Evolutionary conservation across 192 early-diverging fungal species (phyloP), one percentile per base, ranked within the genome.

Genomic region (Umbelopsis sp.): DNA sequence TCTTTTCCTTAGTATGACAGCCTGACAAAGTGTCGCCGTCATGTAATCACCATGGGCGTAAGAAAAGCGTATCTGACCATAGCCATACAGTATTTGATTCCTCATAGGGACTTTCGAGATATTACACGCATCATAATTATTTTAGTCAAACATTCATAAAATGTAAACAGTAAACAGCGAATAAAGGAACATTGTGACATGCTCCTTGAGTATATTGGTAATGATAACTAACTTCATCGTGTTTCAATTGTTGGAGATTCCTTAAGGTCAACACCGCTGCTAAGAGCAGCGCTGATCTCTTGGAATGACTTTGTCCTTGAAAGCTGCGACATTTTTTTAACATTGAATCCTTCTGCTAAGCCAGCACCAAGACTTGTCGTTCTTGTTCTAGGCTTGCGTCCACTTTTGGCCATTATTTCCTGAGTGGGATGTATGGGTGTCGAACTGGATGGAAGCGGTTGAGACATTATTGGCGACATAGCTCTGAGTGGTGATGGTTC

Each of bases 281-380:
- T 35, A 16, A 61, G 27, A 35, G 55, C 55, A 61, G 55, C 55
- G 33, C 30, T 61, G 3, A 61, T 37, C n/a, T 61, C 55, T 6
- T 61, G 55, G 13, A 61, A 61, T 35, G 55, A 61, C 16, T 61
- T 61, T 6, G 55, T 61, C 33, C 55, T 27, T 0, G 55, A 61
- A 33, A 61, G 55, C 16, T 61, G 27, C 2, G 55, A 61, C 55
- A 61, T 61, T 18, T 61, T 15, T n/a, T 35, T 61, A 13, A 61
- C 55, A 35, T 61, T 61, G 16, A 61, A 61, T 1, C 55, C 55
- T 35, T 61, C 55, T 18, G 55, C 55, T 35, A 61, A 35, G 11
- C 55, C 55, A n/a, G 55, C 55, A 35, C 55, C 55, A 18, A 61
- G 55, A 61, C 55, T 61, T 61, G 55, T 61, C 2, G 55, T 61